Conservation (phyloP, 441 rosid species). For the Omphalea diandra region DNA sequence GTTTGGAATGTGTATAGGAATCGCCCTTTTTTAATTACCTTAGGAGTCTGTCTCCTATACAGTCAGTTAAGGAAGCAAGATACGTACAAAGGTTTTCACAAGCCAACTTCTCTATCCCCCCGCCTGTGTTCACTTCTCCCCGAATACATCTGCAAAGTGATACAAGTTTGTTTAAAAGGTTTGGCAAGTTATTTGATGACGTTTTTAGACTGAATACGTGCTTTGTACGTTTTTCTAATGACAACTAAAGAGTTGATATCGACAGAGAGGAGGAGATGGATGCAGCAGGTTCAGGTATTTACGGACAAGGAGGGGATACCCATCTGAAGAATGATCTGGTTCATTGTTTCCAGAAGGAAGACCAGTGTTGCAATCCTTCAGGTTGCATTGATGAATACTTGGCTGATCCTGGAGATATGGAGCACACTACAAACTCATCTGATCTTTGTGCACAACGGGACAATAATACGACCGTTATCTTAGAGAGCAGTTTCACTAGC, state of each 20-base stretch:
- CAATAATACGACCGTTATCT: conserved; percentile 1
- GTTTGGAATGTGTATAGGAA: conserved; percentile 29
- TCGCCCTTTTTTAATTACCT: conserved; percentile 28
- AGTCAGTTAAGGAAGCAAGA: conserved; percentile 19
- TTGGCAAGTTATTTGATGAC: neutral
- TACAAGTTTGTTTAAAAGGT: conserved; percentile 30
- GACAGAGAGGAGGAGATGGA: conserved; percentile 26
- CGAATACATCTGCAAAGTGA: conserved; percentile 20
- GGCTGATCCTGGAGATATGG: conserved; percentile 24
- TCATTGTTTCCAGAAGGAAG: conserved; percentile 16
- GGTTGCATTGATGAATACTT: conserved; percentile 27
- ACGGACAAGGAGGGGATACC: conserved; percentile 4
- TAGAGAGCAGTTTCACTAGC: conserved; percentile 6
- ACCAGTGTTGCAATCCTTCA: conserved; percentile 21
- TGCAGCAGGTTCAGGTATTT: conserved; percentile 18
- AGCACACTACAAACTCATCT: conserved; percentile 9
- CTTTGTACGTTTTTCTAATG: too few species aligned
- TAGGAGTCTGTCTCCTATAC: conserved; percentile 36
- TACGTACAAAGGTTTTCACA: conserved; percentile 19
- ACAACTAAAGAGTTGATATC: conserved; percentile 4
- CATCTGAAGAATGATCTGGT: neutral
- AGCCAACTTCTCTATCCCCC: conserved; percentile 22
- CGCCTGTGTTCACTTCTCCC: conserved; percentile 36
- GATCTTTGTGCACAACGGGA: neutral
- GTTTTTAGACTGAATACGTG: too few species aligned